Base-by-base conservation (phyloP, 805 yeast genomes). In the Cyberlindnera maritima region DNA sequence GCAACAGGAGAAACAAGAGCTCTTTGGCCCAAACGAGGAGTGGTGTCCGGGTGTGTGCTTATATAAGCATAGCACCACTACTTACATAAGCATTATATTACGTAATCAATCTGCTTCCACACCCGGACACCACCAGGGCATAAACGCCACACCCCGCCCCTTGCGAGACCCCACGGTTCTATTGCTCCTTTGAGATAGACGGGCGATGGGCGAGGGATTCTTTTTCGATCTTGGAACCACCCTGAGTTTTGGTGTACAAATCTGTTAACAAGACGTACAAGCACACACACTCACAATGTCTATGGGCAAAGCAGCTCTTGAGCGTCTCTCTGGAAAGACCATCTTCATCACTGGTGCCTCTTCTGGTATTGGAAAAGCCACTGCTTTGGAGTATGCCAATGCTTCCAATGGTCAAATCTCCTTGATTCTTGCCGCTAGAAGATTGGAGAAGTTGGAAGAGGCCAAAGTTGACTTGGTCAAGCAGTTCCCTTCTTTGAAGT, bases 281-380 rank as follows among this genome's bases (percentile, higher is more conserved):
- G 19, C 7, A 18, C 18, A 3, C 10, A 20, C 14, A 26, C n/a
- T 18, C 8, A 31, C 15, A 32, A 81, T 81, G 86, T 83, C 89
- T 8, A 80, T 74, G 69, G 92, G 91, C 53, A 54, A 74, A 43
- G 77, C 74, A 61, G 94, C 96, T 44, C 88, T 91, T 36, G 83
- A 83, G 63, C 79, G 97, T 64, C 73, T 92, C 29, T 81, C 85
- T 19, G 85, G 85, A 41, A 91, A 92, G 63, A 80, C 83, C 17
- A 76, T 88, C 28, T 76, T 92, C 36, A 85, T 92, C 59, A 88
- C 98, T n/a, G 98, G 98, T 52, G 98, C 98, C 8, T 88, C 96
- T 21, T 82, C 96, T 14, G 98, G 98, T 46, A 92, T 92, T 59
- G 99, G 98, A 12, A 81, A 80, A 55, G 94, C 96, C 44, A 90